Evolutionary conservation across 2,329 filamentous ascomycete genomes (phyloP).

Genomic region (Camillea tinctor): DNA sequence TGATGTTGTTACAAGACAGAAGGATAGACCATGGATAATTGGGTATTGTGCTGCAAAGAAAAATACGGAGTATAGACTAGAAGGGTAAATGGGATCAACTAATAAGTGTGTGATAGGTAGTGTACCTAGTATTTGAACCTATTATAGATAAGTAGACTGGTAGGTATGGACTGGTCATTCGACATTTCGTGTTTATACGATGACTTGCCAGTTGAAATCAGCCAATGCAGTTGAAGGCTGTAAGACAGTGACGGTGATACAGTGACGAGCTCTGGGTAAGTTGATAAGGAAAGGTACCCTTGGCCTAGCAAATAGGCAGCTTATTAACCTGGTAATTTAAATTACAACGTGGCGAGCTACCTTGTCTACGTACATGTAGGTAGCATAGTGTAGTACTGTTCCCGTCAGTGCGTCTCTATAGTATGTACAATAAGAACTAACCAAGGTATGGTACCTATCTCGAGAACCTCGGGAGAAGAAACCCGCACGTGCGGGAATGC

Average conservation of each 20-base stretch:
- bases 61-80: background rate
- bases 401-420: too few relatives aligned
- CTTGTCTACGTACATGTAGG: too few relatives aligned
- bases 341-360: background rate
- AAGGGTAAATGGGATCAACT: background rate
- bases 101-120: background rate
- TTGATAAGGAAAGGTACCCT: background rate
- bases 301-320: background rate
- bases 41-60: background rate
- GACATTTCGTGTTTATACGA: background rate
- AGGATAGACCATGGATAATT: background rate
- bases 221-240: too few relatives aligned
- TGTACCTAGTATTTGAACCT: too few relatives aligned
- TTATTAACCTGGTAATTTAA: background rate
- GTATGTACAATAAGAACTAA: too few relatives aligned
- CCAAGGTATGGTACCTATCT: background rate
- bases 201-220: background rate
- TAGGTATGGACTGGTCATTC: background rate
- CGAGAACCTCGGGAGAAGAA: background rate
- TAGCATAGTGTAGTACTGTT: too few relatives aligned
- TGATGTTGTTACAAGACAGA: too few relatives aligned
- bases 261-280: background rate
- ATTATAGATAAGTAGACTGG: too few relatives aligned
- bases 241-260: background rate
- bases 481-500: constrained; percentile 2